Conservation (phyloP, 352 stramenopile genomes). For the Globisporangium nagaii region DNA sequence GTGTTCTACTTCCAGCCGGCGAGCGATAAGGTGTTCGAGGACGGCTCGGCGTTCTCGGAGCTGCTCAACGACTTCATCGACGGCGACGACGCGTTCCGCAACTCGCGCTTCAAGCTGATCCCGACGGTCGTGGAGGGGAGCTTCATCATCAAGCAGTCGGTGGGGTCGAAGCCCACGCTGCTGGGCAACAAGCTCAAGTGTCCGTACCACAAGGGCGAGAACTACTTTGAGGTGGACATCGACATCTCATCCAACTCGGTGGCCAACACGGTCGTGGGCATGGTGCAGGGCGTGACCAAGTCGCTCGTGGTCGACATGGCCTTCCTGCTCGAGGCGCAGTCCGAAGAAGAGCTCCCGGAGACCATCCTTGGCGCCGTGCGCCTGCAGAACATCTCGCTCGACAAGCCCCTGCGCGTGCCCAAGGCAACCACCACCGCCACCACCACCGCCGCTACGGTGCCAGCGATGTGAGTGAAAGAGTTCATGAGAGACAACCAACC, state of each 20-base stretch:
- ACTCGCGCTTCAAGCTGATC: constrained; percentile 98
- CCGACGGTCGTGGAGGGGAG: constrained; percentile 95
- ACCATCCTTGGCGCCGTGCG: constrained; percentile 74
- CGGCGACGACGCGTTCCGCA: constrained; percentile 92
- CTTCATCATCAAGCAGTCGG: constrained; percentile 94
- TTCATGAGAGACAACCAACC: too few relatives aligned
- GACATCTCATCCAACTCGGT: constrained; percentile 93
- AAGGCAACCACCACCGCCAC: too few relatives aligned
- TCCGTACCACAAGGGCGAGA: constrained; percentile 77
- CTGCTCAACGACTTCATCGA: constrained; percentile 91
- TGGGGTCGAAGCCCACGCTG: constrained; percentile 94
- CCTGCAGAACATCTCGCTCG: constrained; percentile 78
- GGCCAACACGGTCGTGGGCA: constrained; percentile 83
- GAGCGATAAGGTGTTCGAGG: constrained; percentile 80
- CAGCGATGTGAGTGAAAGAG: too few relatives aligned
- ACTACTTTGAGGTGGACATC: constrained; percentile 96
- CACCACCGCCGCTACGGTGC: too few relatives aligned
- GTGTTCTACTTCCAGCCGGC: constrained; percentile 85
- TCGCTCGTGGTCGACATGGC: constrained; percentile 87
- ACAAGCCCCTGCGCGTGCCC: constrained; percentile 63
- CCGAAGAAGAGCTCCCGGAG: constrained; percentile 84
- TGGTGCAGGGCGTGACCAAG: constrained; percentile 88
- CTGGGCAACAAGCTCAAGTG: constrained; percentile 96
- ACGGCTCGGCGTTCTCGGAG: constrained; percentile 84
- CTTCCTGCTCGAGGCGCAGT: constrained; percentile 82